Evolutionary conservation across 768 basidiomycete species (phyloP), one percentile per base, ranked within the genome.

Genomic region (Psilocybe subaeruginosa): DNA sequence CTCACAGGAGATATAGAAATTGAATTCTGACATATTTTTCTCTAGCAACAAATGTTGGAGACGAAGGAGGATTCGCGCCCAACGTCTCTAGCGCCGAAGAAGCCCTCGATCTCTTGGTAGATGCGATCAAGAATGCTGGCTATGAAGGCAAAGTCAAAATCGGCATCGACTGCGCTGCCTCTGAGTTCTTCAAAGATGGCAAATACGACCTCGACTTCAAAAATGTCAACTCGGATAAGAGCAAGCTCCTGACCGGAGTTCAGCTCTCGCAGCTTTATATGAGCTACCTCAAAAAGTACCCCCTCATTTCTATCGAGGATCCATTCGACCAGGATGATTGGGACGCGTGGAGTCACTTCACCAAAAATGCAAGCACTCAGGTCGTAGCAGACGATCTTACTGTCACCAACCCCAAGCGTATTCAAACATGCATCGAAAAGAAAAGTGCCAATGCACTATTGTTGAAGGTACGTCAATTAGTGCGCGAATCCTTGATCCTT

Each of bases 191-290:
- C 62, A 53, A 57, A 23, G 55, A 60, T 43, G 58, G 58, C 29
- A 64, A 64, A 33, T 64, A 64, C 39, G 55, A 64, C 54, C 62
- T 64, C 27, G 55, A 64, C 16, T 64, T 64, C 58, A 64, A 64
- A 39, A 56, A 46, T 14, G 39, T 41, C 12, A 52, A 60, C 9
- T 39, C 62, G 16, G 54, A 64, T 17, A 35, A 47, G 23, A 56
- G 54, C 14, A 45, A 52, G 19, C 14, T 49, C 5, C 23, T 63
- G 7, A 45, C 47, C 1, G 54, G 54, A 7, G 14, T 17, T 8
- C 54, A 64, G 48, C 54, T 64, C 16, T 41, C 49, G 11, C 19
- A 60, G 11, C 17, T 60, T 3, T 56, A 59, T 30, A 23, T 59
- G 19, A 30, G 47, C 19, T 50, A 55, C 8, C 49, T 64, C 16